Evolutionary conservation across 176 grass and related monocot genomes (phyloP), one percentile per base, ranked within the genome.

Genomic region (Cymbopogon citratus): DNA sequence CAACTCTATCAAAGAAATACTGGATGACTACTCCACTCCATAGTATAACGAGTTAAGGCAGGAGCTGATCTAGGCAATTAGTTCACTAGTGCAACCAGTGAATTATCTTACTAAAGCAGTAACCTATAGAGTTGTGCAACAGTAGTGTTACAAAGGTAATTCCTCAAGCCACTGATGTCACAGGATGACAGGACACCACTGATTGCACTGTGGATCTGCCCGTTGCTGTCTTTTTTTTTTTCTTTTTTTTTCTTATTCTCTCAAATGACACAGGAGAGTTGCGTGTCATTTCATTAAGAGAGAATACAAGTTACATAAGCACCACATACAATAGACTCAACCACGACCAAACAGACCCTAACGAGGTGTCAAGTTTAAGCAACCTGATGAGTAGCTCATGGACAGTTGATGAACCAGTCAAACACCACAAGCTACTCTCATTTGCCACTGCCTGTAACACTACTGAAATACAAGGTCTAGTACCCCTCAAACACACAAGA

Each of bases 1-100:
- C 60, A 74, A 67, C 44, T 88, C 5, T 63, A 87, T 73, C 31
- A 66, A 64, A 71, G 5, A 33, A 52, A 82, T 39, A 77, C 18
- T 38, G 59, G 57, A 66, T 73, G 26, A 61, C 2, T 63, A 80
- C 15, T 41, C 40, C 6, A 1, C 62, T 49, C 57, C 49, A 48
- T 33, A 69, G 41, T 15, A 54, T 35, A 74, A 31, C 16, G 44
- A 66, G 31, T 44, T 49, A 75, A 69, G 23, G 18, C 19, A 60
- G n/a, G n/a, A n/a, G 56, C n/a, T 60, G 56, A 60, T 25, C n/a
- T 60, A 24, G 9, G 21, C 24, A 60, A 60, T 60, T 24, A 25
- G 25, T 24, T 60, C 56, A 60, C 1, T 60, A n/a, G n/a, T 60
- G 56, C n/a, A 9, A 60, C 56, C n/a, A 60, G n/a, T 60, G 9